phyloP scores from a whole-genome alignment of 2,329 filamentous ascomycete genomes.

The Diaporthe citriasiana region DNA sequence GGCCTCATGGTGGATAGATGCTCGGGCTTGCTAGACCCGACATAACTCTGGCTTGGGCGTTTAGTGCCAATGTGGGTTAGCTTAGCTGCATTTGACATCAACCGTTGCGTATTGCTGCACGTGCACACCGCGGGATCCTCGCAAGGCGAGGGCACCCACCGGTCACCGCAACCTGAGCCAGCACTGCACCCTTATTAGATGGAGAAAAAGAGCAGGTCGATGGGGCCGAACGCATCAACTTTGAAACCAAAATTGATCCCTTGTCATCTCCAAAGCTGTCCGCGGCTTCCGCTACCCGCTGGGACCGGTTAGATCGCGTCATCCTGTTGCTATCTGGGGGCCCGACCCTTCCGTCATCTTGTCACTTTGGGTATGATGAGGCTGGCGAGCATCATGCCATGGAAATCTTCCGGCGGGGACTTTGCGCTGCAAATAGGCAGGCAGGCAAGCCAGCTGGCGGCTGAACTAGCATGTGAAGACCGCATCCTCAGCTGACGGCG shows the following conservation, averaged over 20 bases:
- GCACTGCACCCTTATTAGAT: constrained; percentile 32
- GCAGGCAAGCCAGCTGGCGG: constrained; percentile 3
- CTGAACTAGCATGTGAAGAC: constrained; percentile 33
- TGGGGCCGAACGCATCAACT: neutral
- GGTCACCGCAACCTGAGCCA: neutral
- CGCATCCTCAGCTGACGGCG: constrained; percentile 2
- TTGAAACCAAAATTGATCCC: constrained; percentile 35
- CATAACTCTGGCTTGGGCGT: constrained; percentile 15
- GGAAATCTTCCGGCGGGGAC: constrained; percentile 32
- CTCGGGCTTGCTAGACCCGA: constrained; percentile 12
- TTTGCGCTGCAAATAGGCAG: neutral
- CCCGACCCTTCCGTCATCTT: constrained; percentile 31
- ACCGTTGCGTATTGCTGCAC: constrained; percentile 15
- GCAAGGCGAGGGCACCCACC: neutral
- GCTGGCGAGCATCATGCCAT: constrained; percentile 40
- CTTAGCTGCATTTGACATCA: neutral
- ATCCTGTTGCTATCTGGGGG: constrained; percentile 27
- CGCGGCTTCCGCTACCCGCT: constrained; percentile 35
- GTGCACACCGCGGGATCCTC: neutral
- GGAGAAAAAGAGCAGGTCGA: neutral
- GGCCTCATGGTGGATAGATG: constrained; percentile 21
- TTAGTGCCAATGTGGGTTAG: constrained; percentile 16
- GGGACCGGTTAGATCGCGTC: constrained; percentile 21
- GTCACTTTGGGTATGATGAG: constrained; percentile 26
- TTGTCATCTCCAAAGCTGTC: constrained; percentile 34